phyloP scores from a whole-genome alignment of 768 basidiomycete genomes.

The Crucibulum laeve region DNA sequence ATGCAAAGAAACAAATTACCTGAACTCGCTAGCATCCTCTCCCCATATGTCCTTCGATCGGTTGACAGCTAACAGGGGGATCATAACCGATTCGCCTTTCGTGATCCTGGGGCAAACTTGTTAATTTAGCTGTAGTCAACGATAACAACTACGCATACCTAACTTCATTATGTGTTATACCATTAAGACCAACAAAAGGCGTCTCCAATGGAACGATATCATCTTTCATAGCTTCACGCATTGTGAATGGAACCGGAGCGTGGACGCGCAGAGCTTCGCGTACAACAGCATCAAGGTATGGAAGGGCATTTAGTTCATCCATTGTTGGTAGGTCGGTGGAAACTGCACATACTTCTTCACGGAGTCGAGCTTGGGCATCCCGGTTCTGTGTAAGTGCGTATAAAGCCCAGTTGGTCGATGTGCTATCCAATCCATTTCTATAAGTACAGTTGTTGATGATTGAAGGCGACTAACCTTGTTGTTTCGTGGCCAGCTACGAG shows the following conservation, averaged over 20 bases:
- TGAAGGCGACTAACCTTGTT: slow-evolving; percentile 32
- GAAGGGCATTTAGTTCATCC: slow-evolving; percentile 62
- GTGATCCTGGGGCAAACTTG: slow-evolving; percentile 20
- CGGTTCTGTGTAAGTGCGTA: slow-evolving; percentile 47
- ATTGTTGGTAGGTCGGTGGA: slow-evolving; percentile 57
- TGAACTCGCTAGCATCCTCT: slow-evolving; percentile 58
- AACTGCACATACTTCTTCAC: slow-evolving; percentile 50
- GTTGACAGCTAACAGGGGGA: slow-evolving; percentile 54
- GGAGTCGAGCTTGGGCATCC: slow-evolving; percentile 48
- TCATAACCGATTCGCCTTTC: slow-evolving; percentile 40
- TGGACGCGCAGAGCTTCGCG: slow-evolving; percentile 58
- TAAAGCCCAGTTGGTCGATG: slow-evolving; percentile 54
- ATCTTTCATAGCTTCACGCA: slow-evolving; percentile 44
- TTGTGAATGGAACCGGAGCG: slow-evolving; percentile 40
- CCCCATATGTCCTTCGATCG: slow-evolving; percentile 55
- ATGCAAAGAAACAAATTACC: slow-evolving; percentile 24
- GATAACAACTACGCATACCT: slow-evolving; percentile 19
- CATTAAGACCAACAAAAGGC: slow-evolving; percentile 40
- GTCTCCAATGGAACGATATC: slow-evolving; percentile 46
- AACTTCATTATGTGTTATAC: slow-evolving; percentile 34
- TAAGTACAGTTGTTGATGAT: background rate
- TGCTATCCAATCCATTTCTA: slow-evolving; percentile 17
- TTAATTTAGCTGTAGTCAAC: background rate
- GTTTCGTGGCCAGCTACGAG: slow-evolving; percentile 59
- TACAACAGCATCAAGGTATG: slow-evolving; percentile 66